Conservation (phyloP, 257 asterid species). For the Solanum sparsipilum region DNA sequence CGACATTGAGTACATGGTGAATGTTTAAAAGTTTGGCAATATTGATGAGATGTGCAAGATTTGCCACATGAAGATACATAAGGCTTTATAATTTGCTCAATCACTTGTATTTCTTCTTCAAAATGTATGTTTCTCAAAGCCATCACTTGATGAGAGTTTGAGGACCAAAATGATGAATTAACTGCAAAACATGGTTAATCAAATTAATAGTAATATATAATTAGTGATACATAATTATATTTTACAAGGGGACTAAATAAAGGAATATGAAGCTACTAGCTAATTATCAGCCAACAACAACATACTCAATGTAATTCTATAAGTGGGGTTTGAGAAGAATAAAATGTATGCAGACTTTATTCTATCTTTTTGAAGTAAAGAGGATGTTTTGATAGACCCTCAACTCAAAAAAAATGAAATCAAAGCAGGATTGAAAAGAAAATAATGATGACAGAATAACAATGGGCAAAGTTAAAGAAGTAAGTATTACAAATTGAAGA, state of each 20-base stretch:
- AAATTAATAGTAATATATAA: neutral
- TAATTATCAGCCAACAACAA: neutral
- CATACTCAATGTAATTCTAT: too few species aligned
- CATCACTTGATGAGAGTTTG: neutral
- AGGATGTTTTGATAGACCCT: too few species aligned
- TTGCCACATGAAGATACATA: neutral
- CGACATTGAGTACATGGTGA: neutral
- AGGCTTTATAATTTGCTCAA: neutral
- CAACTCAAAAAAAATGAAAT: too few species aligned
- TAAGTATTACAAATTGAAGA: too few species aligned
- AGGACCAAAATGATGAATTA: neutral
- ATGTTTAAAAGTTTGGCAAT: neutral
- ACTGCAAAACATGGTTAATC: neutral
- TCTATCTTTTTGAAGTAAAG: too few species aligned
- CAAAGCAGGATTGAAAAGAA: neutral
- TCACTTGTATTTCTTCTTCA: neutral
- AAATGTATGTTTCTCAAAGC: neutral
- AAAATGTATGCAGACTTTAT: too few species aligned
- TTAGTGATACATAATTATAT: neutral
- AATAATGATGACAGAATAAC: too few species aligned
- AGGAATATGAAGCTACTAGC: neutral
- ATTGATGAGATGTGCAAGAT: neutral
- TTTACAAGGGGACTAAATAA: too few species aligned
- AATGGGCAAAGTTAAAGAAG: too few species aligned
- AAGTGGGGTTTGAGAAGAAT: too few species aligned